Percentiles rank a stretch among this genome's conserved stretches.
These are phyloP conservation scores for Eucalyptus cloeziana DNA, from an alignment of 345 rosid genomes.

Conservation along the genomic window DNA sequence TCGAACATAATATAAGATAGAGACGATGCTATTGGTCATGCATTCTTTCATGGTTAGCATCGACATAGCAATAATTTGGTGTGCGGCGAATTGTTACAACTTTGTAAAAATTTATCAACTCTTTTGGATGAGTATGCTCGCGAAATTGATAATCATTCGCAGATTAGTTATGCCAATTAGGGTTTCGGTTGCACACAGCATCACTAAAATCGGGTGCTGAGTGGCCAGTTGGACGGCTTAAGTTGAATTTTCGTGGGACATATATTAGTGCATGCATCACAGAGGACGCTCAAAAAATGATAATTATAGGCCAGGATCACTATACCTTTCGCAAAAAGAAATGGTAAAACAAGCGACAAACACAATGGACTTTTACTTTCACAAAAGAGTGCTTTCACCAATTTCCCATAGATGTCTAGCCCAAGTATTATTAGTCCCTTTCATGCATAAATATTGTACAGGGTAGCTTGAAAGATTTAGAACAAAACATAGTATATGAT, in stretches of 20 bases:
- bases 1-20: background rate
- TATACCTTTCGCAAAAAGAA: background rate
- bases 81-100: background rate
- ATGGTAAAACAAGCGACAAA: background rate
- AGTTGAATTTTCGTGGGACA: background rate
- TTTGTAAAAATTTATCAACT: background rate
- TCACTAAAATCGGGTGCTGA: background rate
- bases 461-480: background rate
- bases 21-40: background rate
- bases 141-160: background rate
- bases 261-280: background rate
- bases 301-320: background rate
- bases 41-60: background rate
- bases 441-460: background rate
- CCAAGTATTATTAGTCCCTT: background rate
- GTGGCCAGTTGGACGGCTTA: background rate
- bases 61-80: background rate
- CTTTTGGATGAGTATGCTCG: background rate
- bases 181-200: background rate
- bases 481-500: background rate
- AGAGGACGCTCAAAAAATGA: background rate
- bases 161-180: background rate
- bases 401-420: slow-evolving; percentile 31
- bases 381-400: slow-evolving; percentile 22
- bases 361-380: slow-evolving; percentile 1